Evolutionary conservation across 495 filamentous ascomycete genomes (phyloP).

Genomic region (Podospora comata): DNA sequence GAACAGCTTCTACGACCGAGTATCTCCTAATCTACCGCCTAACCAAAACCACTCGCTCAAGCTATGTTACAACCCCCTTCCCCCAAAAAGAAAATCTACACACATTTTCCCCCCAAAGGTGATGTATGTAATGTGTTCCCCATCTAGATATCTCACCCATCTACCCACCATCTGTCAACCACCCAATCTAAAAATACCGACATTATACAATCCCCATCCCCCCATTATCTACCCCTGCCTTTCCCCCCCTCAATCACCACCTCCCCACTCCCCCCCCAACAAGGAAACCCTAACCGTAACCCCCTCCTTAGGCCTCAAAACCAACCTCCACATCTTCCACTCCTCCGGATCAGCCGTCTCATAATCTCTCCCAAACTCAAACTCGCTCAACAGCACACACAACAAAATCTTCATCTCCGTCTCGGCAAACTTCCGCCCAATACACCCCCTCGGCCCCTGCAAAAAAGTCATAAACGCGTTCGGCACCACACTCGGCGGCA

Average conservation of each 20-base stretch:
- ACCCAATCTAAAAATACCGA: no score
- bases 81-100: neutral
- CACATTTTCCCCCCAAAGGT: neutral
- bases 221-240: neutral
- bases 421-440: slow-evolving; percentile 43
- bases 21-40: no score
- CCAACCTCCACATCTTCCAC: slow-evolving; percentile 55
- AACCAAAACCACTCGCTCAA: no score
- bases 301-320: slow-evolving; percentile 50
- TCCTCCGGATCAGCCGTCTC: slow-evolving; percentile 45
- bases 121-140: no score
- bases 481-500: slow-evolving; percentile 31
- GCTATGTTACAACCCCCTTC: no score
- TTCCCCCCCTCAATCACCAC: neutral
- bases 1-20: no score
- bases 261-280: slow-evolving; percentile 18
- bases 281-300: slow-evolving; percentile 42
- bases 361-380: slow-evolving; percentile 37
- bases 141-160: no score
- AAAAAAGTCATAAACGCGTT: slow-evolving; percentile 42
- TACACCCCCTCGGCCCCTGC: slow-evolving; percentile 39
- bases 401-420: slow-evolving; percentile 43
- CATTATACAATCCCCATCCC: no score
- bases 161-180: no score
- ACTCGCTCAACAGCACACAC: slow-evolving; percentile 36